phyloP scores from a whole-genome alignment of 75 land plant species.

The Cunninghamia lanceolata region DNA sequence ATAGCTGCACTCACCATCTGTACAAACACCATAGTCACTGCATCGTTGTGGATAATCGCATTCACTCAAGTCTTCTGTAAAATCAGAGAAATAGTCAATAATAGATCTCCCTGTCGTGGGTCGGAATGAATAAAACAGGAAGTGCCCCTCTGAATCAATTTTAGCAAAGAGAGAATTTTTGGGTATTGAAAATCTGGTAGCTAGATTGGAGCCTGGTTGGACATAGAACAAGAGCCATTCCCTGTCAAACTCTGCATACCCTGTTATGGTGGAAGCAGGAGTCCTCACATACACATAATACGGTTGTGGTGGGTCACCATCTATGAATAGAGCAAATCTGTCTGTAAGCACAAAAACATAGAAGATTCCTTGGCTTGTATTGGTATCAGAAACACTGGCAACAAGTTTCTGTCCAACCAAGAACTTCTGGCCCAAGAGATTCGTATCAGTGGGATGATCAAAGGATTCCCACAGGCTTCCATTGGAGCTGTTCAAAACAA shows the following conservation, averaged over 20 bases:
- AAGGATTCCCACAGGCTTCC: conserved; percentile 34
- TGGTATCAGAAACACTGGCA: conserved; percentile 19
- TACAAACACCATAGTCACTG: conserved; percentile 28
- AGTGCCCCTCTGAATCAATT: conserved; percentile 2
- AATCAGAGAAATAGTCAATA: not conserved
- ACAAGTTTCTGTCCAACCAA: conserved; percentile 21
- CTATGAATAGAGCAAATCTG: not conserved
- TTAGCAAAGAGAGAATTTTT: not conserved
- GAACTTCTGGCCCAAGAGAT: not conserved
- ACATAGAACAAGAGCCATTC: not conserved
- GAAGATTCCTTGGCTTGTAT: conserved; percentile 16
- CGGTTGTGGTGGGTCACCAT: not conserved
- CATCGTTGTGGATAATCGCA: conserved; percentile 24
- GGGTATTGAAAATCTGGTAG: not conserved
- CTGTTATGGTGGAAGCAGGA: not conserved
- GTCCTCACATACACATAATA: not conserved
- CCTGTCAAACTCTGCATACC: not conserved
- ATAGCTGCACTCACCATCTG: conserved; percentile 19
- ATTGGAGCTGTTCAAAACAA: conserved; percentile 22
- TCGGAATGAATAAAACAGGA: not conserved
- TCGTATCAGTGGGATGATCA: not conserved
- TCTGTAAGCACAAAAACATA: not conserved
- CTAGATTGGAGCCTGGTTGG: not conserved
- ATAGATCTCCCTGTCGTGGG: not conserved
- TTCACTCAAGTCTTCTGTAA: not conserved